Conservation (phyloP, 768 basidiomycete species). For the Suillus spraguei region DNA sequence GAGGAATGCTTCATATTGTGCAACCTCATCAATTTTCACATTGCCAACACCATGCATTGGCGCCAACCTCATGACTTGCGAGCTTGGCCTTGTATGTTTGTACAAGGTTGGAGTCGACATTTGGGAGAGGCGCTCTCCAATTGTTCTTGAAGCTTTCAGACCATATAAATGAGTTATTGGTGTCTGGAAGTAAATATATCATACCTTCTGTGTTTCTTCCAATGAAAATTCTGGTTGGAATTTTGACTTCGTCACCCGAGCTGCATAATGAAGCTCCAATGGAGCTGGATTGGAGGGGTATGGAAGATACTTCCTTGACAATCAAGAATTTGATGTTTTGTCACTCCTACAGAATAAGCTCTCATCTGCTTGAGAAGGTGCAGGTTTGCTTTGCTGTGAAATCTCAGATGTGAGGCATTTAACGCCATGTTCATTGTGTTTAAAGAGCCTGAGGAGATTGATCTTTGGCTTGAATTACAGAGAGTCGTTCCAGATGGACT, state of each 20-base stretch:
- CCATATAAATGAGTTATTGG: background rate
- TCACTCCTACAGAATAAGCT: too few species aligned
- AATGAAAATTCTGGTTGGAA: background rate
- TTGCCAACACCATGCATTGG: background rate
- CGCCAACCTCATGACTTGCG: background rate
- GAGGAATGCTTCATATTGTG: background rate
- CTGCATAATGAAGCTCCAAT: background rate
- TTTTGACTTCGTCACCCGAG: background rate
- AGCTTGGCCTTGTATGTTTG: background rate
- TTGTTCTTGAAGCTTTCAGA: background rate
- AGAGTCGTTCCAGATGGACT: background rate
- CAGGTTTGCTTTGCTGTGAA: too few species aligned
- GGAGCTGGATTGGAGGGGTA: background rate
- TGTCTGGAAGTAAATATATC: background rate
- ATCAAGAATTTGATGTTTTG: background rate
- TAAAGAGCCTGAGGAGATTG: background rate
- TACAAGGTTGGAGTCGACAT: background rate
- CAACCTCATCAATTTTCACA: background rate
- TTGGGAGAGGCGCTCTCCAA: background rate
- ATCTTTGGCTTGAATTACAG: background rate
- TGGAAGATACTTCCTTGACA: background rate
- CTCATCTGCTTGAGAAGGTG: too few species aligned
- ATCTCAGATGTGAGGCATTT: background rate
- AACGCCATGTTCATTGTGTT: background rate
- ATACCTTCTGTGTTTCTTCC: background rate